Percentiles rank a stretch among this genome's conserved stretches.
phyloP scores from a whole-genome alignment of 805 yeast species.

The Yamadazyma sp. region DNA sequence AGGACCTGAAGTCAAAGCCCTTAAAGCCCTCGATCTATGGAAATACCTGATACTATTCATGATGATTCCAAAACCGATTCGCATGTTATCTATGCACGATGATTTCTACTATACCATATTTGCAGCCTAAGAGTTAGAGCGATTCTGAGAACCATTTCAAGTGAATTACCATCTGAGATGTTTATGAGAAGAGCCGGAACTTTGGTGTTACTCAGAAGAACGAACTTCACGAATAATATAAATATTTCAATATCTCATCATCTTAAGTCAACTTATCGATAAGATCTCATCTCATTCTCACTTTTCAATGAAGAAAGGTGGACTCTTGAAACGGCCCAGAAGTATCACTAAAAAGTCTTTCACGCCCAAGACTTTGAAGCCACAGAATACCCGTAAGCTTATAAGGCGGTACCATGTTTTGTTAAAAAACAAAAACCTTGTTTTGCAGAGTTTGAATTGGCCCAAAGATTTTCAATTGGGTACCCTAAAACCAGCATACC shows the following conservation, averaged over 20 bases:
- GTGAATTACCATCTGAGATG: no score
- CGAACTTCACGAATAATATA: no score
- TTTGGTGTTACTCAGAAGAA: no score
- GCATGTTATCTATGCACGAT: no score
- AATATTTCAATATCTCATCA: no score
- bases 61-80: no score
- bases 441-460: conserved; percentile 31
- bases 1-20: conserved; percentile 22
- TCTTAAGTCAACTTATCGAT: background rate
- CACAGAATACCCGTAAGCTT: conserved; percentile 66
- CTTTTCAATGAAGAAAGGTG: conserved; percentile 13
- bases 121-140: no score
- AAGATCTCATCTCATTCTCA: background rate
- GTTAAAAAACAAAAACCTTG: conserved; percentile 49
- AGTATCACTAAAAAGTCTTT: conserved; percentile 28
- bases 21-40: background rate
- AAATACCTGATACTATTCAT: no score
- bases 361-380: conserved; percentile 54
- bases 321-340: conserved; percentile 27
- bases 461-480: conserved; percentile 10
- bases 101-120: no score
- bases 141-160: no score
- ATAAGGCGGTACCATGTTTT: conserved; percentile 77
- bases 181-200: no score
- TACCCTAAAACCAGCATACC: conserved; percentile 2